Conservation (phyloP, 768 basidiomycete species). For the Gymnopilus junonius region DNA sequence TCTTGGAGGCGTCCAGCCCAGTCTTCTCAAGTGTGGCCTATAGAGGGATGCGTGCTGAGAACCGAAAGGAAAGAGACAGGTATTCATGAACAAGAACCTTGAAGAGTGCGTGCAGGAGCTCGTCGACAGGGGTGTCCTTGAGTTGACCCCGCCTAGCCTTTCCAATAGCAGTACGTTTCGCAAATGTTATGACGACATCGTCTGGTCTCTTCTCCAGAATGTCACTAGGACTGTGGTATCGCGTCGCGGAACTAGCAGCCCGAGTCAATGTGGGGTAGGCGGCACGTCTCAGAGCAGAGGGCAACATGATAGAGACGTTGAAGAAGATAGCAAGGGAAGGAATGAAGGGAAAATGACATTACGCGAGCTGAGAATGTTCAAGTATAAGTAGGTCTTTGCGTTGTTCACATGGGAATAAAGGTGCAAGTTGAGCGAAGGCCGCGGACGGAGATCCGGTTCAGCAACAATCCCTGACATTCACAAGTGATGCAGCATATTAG, state of each 20-base stretch:
- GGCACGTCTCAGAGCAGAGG: slow-evolving; percentile 12
- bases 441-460: slow-evolving; percentile 19
- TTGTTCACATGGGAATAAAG: slow-evolving; percentile 18
- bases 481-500: not conserved
- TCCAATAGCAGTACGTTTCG: slow-evolving; percentile 88
- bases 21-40: slow-evolving; percentile 73
- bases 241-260: slow-evolving; percentile 41
- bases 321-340: slow-evolving; percentile 7
- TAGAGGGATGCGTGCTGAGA: not conserved
- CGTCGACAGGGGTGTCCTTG: slow-evolving; percentile 87
- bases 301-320: slow-evolving; percentile 11
- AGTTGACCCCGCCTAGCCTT: slow-evolving; percentile 90
- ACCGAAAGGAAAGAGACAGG: not conserved
- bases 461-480: not conserved
- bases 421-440: slow-evolving; percentile 5
- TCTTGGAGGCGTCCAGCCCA: slow-evolving; percentile 66
- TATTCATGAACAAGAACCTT: slow-evolving; percentile 48
- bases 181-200: slow-evolving; percentile 91
- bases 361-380: slow-evolving; percentile 5
- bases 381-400: not conserved
- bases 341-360: slow-evolving; percentile 5
- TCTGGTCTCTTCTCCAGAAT: slow-evolving; percentile 74
- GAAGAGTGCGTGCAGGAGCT: slow-evolving; percentile 82
- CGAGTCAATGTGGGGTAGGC: slow-evolving; percentile 33
- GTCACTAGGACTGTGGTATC: slow-evolving; percentile 50